phyloP scores from a whole-genome alignment of 768 basidiomycete species.

The Mycena haematopus region DNA sequence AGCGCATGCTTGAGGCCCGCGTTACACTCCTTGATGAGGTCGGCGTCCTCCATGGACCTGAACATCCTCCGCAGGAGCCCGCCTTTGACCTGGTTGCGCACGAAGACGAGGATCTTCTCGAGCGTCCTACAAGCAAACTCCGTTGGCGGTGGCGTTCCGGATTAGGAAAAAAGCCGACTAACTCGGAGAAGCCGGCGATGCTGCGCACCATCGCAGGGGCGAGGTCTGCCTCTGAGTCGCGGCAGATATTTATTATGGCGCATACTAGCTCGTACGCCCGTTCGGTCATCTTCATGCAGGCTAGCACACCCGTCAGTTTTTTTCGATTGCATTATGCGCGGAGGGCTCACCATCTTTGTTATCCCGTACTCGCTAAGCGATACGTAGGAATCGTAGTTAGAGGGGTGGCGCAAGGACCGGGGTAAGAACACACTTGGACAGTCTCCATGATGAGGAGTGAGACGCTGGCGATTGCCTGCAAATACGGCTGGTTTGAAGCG shows the following conservation, averaged over 20 bases:
- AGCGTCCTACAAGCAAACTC: slow-evolving; percentile 7
- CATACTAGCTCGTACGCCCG: slow-evolving; percentile 17
- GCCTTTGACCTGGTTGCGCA: slow-evolving; percentile 17
- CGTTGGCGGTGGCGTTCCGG: not conserved
- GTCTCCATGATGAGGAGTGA: slow-evolving; percentile 16
- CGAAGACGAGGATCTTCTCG: slow-evolving; percentile 14
- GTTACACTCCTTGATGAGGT: slow-evolving; percentile 19
- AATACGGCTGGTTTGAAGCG: slow-evolving; percentile 16
- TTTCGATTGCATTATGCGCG: not conserved
- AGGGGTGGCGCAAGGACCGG: not conserved
- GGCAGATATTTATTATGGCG: slow-evolving; percentile 23
- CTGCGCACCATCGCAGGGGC: slow-evolving; percentile 20
- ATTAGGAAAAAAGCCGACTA: not conserved
- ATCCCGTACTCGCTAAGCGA: not conserved
- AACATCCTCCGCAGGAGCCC: slow-evolving; percentile 14
- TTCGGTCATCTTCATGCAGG: slow-evolving; percentile 17
- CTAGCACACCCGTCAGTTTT: not conserved
- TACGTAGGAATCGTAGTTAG: not conserved
- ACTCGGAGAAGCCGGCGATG: slow-evolving; percentile 19
- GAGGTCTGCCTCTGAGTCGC: slow-evolving; percentile 13
- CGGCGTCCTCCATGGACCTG: slow-evolving; percentile 19
- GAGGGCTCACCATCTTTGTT: slow-evolving; percentile 13
- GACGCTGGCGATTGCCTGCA: slow-evolving; percentile 17
- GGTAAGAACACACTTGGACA: not conserved
- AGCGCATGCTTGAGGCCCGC: slow-evolving; percentile 22